These are phyloP conservation scores for Kwoniella newhampshirensis DNA, from an alignment of 768 basidiomycete genomes.

Conservation along the genomic window DNA sequence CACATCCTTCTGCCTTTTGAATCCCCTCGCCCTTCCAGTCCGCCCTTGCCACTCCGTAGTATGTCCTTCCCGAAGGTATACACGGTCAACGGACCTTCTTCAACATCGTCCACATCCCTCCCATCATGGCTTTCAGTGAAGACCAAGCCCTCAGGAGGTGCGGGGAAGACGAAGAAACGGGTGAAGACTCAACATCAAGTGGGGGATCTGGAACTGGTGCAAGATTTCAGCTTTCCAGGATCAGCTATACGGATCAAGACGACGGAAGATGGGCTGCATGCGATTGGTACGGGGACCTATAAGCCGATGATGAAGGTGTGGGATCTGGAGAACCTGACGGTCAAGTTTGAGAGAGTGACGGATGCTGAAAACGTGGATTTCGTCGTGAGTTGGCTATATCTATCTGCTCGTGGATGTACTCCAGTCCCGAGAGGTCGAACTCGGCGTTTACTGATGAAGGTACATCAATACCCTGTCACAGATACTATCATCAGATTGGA, in stretches of 20 bases:
- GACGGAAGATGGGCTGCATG: constrained; percentile 87
- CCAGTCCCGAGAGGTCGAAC: no score
- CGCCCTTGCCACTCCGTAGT: constrained; percentile 10
- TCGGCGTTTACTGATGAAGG: background rate
- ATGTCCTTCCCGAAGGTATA: constrained; percentile 67
- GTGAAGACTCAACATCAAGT: constrained; percentile 60
- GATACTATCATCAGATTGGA: constrained; percentile 98
- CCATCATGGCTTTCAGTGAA: constrained; percentile 81
- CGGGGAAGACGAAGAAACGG: constrained; percentile 46
- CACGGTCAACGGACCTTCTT: constrained; percentile 88
- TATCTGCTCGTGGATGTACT: constrained; percentile 23
- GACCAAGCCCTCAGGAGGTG: constrained; percentile 44
- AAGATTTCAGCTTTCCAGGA: constrained; percentile 96
- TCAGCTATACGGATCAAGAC: constrained; percentile 88
- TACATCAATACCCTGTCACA: constrained; percentile 52
- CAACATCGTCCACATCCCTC: constrained; percentile 84
- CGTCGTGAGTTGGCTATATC: constrained; percentile 84
- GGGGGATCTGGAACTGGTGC: constrained; percentile 83
- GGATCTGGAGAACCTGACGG: constrained; percentile 86
- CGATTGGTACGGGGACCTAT: constrained; percentile 91
- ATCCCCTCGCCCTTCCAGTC: no score
- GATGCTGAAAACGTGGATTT: constrained; percentile 98
- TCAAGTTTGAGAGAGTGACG: constrained; percentile 94
- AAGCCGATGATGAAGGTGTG: constrained; percentile 96
- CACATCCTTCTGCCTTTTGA: no score